Percentiles rank a stretch among this genome's conserved stretches.
phyloP scores from a whole-genome alignment of 345 rosid genomes.

The Citrus sp. region DNA sequence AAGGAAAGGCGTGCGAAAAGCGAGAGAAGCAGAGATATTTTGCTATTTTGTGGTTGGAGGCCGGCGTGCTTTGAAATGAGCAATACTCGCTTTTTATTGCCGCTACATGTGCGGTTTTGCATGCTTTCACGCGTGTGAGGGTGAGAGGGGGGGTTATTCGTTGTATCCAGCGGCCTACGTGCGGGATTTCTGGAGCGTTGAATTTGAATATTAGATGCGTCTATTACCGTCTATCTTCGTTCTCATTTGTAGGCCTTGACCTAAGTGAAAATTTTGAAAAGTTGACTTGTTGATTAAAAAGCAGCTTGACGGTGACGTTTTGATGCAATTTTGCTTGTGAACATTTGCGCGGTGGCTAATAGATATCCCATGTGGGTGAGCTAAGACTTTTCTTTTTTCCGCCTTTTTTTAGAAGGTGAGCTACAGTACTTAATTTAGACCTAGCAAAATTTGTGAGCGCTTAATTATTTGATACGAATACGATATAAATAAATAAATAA shows the following conservation, averaged over 20 bases:
- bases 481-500: too few relatives aligned
- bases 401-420: too few relatives aligned
- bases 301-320: background rate
- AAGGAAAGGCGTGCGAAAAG: conserved; percentile 8
- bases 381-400: background rate
- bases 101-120: background rate
- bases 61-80: conserved; percentile 29
- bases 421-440: too few relatives aligned
- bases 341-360: background rate
- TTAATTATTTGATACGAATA: too few relatives aligned
- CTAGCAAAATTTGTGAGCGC: accelerated
- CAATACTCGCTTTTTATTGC: conserved; percentile 22
- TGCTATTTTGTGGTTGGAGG: conserved; percentile 13
- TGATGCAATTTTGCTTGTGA: background rate
- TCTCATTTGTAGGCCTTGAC: background rate
- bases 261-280: background rate
- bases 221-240: background rate
- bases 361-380: background rate
- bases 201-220: background rate
- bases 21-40: background rate
- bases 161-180: background rate
- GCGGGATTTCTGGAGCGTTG: background rate
- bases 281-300: background rate
- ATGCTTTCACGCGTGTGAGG: background rate
- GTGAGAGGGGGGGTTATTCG: background rate